Base-by-base conservation (phyloP, 164 flowering plant genomes). In the Stephania japonica region DNA sequence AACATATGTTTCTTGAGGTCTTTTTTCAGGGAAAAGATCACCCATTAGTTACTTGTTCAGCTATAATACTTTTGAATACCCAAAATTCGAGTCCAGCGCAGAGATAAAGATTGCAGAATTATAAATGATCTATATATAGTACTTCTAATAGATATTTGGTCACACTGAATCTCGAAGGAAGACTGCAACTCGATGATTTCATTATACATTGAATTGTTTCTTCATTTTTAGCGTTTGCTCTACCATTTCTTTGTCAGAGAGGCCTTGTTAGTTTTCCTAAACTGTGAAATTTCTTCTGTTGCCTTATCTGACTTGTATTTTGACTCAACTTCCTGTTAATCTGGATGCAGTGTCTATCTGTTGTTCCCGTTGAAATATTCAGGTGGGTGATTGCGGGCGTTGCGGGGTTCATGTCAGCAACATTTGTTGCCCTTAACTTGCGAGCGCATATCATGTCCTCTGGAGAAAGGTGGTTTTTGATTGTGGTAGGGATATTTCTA, bases 351-450 rank as follows among this genome's bases (percentile, higher is more conserved):
- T 88, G 96, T 56, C 87, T 91, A 63, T 92, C 98, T 1, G 75
- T 91, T 59, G 84, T 96, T 65, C 99, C 99, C 7, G 9, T 81
- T 72, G 97, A 96, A 69, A 75, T 87, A 19, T 85, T 96, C 77
- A 84, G 98, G 79, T 96, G 99, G 99, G 91, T 86, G 21, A 73
- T 96, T 77, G 95, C 97, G 2, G 97, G 91, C 75, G 85, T 91
- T 72, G 97, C 99, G 11, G 99, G 99, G 74, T 86, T 96, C 81
- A 89, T 96, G 97, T 96, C 99, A 47, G 98, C 99, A 44, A 82
- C 88, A 14, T 96, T 93, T 81, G 97, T 96, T 68, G 97, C 98
- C 32, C 89, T 91, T 25, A 96, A 96, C 81, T 95, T 96, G 32
- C 83, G 88, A 59, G 85, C 88, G 9, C 99, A 96, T 81, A 96